Conservation (phyloP, 441 rosid species). For the Jatropha multifida region DNA sequence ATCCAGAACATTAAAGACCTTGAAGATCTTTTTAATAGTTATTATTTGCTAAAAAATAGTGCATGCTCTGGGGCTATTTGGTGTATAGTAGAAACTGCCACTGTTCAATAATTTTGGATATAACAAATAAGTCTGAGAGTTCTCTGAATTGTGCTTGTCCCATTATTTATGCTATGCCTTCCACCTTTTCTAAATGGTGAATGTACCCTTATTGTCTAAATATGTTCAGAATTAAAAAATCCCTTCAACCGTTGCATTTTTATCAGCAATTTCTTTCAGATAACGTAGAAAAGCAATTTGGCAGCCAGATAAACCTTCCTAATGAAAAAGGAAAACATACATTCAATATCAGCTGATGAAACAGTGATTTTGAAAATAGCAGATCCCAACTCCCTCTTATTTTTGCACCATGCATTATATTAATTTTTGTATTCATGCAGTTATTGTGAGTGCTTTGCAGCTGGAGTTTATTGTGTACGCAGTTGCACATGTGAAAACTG, state of each 20-base stretch:
- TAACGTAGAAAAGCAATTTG: neutral
- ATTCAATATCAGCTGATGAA: neutral
- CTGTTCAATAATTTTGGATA: neutral
- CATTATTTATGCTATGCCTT: neutral
- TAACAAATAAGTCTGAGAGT: neutral
- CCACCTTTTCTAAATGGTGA: neutral
- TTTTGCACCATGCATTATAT: conserved; percentile 12
- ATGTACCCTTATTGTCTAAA: neutral
- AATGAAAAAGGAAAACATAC: neutral
- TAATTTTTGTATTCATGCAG: conserved; percentile 36
- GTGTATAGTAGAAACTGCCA: neutral
- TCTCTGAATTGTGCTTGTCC: neutral
- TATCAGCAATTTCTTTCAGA: neutral
- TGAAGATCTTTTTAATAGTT: neutral
- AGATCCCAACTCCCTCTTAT: neutral
- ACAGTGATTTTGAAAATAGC: neutral
- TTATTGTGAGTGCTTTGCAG: conserved; percentile 63
- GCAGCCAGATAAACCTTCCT: neutral
- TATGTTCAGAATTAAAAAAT: neutral
- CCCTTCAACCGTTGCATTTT: neutral
- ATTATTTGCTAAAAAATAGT: neutral
- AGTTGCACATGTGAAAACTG: conserved; percentile 47
- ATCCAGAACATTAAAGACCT: neutral
- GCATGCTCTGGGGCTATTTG: neutral
- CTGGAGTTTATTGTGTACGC: conserved; percentile 43